Percentiles rank a stretch among this genome's conserved stretches.
Conservation (phyloP, 2,329 filamentous ascomycete species). For the Orbilia quercus region DNA sequence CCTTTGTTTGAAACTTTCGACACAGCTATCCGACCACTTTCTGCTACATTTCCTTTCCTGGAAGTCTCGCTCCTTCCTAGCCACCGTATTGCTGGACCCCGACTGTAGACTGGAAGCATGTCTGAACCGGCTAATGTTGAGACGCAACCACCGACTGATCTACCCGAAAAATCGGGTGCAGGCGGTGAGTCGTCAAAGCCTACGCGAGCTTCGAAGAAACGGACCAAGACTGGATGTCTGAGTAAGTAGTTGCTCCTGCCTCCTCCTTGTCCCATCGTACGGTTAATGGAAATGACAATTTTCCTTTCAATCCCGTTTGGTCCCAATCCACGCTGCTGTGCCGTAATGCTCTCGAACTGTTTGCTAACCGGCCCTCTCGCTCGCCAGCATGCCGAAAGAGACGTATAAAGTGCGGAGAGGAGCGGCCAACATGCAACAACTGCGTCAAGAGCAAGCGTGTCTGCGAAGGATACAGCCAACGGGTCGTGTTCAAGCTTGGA, state of each 20-base stretch:
- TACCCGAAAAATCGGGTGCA: constrained; percentile 46
- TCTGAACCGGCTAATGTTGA: constrained; percentile 87
- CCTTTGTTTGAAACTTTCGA: constrained; percentile 43
- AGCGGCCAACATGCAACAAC: constrained; percentile 82
- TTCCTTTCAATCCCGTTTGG: neutral
- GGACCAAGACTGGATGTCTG: constrained; percentile 61
- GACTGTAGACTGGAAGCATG: constrained; percentile 73
- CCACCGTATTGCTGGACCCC: constrained; percentile 60
- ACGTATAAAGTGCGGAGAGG: constrained; percentile 96
- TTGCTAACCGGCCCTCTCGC: constrained; percentile 19
- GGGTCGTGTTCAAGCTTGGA: constrained; percentile 76
- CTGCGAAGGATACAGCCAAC: constrained; percentile 85
- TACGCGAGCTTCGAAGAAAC: constrained; percentile 59
- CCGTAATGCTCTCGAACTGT: neutral
- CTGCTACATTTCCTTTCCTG: constrained; percentile 50
- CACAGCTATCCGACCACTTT: constrained; percentile 43
- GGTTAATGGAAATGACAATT: constrained; percentile 6
- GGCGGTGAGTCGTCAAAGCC: constrained; percentile 48
- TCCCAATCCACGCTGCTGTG: neutral
- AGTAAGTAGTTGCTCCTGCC: constrained; percentile 57
- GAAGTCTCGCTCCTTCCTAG: constrained; percentile 57
- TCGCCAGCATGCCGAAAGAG: constrained; percentile 84
- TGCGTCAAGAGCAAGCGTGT: constrained; percentile 86
- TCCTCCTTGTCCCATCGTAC: constrained; percentile 22
- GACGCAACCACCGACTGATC: constrained; percentile 74